Percentiles rank a stretch among this genome's conserved stretches.
Evolutionary conservation across 805 yeast species (phyloP).

Genomic region (Ascoidea rubescens): DNA sequence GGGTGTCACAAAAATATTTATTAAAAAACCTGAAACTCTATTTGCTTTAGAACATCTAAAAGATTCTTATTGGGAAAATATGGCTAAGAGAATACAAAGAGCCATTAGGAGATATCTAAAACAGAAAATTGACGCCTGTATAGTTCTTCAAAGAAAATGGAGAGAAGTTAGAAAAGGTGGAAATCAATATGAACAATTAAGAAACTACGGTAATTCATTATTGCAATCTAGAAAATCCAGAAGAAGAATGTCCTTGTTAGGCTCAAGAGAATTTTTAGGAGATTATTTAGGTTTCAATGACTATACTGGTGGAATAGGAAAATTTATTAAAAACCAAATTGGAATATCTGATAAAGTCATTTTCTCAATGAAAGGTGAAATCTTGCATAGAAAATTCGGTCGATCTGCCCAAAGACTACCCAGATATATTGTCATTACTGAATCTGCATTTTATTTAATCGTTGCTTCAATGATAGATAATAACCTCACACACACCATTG

Average conservation of each 20-base stretch:
- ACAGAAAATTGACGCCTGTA: conserved; percentile 79
- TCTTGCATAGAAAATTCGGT: conserved; percentile 77
- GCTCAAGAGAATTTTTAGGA: conserved; percentile 85
- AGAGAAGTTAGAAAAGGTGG: conserved; percentile 60
- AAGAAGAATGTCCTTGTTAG: conserved; percentile 74
- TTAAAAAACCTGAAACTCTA: conserved; percentile 92
- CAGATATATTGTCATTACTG: conserved; percentile 60
- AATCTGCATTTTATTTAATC: conserved; percentile 46
- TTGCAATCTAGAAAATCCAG: conserved; percentile 74
- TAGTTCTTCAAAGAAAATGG: conserved; percentile 69
- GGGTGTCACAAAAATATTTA: conserved; percentile 86
- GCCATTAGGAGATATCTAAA: conserved; percentile 84
- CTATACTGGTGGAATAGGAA: conserved; percentile 54
- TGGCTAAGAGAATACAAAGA: conserved; percentile 95
- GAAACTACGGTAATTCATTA: conserved; percentile 70
- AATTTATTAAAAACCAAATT: conserved; percentile 52
- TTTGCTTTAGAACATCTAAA: conserved; percentile 93
- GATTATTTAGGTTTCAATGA: conserved; percentile 84
- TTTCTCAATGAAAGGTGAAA: conserved; percentile 75
- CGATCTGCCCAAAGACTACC: conserved; percentile 74
- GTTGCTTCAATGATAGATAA: conserved; percentile 59
- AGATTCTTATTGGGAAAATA: conserved; percentile 93
- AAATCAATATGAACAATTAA: conserved; percentile 66
- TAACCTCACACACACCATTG: conserved; percentile 44
- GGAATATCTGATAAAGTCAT: conserved; percentile 59